Base-by-base conservation (phyloP, 441 rosid species). In the Populus trichocarpa region DNA sequence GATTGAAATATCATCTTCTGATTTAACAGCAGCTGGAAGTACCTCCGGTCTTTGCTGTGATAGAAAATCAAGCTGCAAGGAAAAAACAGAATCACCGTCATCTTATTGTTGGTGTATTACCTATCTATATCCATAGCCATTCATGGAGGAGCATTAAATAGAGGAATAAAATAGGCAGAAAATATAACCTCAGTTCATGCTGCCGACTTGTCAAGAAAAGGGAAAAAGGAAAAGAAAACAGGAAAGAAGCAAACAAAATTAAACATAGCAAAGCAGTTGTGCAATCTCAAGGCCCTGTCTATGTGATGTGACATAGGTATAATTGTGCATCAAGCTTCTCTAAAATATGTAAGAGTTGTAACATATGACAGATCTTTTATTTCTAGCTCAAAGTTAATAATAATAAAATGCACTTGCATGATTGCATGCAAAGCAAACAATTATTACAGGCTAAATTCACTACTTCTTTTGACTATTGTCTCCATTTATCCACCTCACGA, bases 41-140 rank as follows among this genome's bases (percentile, higher is more conserved):
- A 42, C 22, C 72, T 78, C 20, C 9, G 66, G 36, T 16, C 68
- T 71, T 66, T 77, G 83, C 70, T 42, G 70, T 3, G 81, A 66
- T 28, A 73, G 66, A 67, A 71, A 57, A 20, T 84, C 87, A 67
- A 84, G 78, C 90, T 87, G 92, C 14, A 67, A 46, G 74, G 40
- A 40, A 13, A 53, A 70, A 33, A 38, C 1, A 22, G 11, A 26
- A 73, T 25, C 6, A 26, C 3, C 4, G n/a, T 64, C 64, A 78
- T 22, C 42, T 71, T 14, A 28, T 63, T 14, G 61, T 42, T 18
- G 53, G 32, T 30, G 4, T 33, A n/a, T 69, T 22, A 13, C 26
- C 12, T 36, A 36, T 36, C 40, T 36, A 6, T 1, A 36, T 36
- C 40, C 11, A 16, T 16, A 50, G n/a, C 59, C 59, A 50, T 5